Base-by-base conservation (phyloP, 371 early-diverging fungal genomes). In the Blakeslea trispora region DNA sequence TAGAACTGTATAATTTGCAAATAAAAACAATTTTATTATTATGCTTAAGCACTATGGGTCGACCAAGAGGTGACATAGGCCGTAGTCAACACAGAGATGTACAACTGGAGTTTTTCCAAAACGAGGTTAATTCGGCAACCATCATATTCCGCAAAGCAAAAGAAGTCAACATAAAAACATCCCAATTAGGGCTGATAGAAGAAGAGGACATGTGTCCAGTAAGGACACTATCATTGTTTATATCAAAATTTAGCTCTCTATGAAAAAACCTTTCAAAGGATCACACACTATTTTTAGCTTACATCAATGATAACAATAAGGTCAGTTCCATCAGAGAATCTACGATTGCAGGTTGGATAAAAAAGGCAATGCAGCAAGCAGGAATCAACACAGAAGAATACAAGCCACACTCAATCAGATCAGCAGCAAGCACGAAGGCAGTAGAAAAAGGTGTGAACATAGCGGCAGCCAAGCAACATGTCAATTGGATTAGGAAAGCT, bases 41-140 rank as follows among this genome's bases (percentile, higher is more conserved):
- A 7, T 53, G 61, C 2, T 15, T 63, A 0, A 40, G 55, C 0
- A 56, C 66, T n/a, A 60, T 69, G 63, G 59, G 50, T 42, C 19
- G 61, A 18, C 65, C 62, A 39, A 17, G 65, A 35, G 59, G 59
- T 0, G 70, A 62, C 45, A 37, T 69, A 5, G 61, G 61, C 0
- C 19, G 50, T 17, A 5, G 65, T 3, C 66, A 65, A 47, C 50
- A 32, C 17, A 17, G 55, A 34, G 61, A 64, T 39, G 49, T 65
- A 4, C 17, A 9, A 9, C 24, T 64, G 2, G 13, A 34, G 0
- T 13, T 28, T 7, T n/a, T 48, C 9, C 22, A 31, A 1, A 7
- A 40, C 1, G 34, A 43, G 22, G 7, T 42, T 0, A 11, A 13
- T n/a, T 35, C 45, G 7, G 45, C 23, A 0, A 48, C 31, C 0